Percentiles rank a stretch among this genome's conserved stretches.
phyloP scores from a whole-genome alignment of 495 filamentous ascomycete species.

The Annulohypoxylon maeteangense region DNA sequence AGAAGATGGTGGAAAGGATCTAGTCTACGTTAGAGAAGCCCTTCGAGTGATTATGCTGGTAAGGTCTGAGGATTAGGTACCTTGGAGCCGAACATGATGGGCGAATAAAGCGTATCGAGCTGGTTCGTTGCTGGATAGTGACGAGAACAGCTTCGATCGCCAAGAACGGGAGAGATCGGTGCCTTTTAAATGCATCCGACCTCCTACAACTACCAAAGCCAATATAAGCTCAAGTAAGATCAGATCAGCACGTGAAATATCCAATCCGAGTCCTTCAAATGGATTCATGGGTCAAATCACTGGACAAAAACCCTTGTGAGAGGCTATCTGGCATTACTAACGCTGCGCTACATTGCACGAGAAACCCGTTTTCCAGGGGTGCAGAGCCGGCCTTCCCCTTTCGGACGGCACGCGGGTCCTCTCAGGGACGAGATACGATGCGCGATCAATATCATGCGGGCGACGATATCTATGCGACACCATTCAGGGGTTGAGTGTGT shows the following conservation, averaged over 20 bases:
- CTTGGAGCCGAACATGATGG: conserved; percentile 46
- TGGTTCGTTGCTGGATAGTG: not conserved
- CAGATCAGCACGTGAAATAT: conserved; percentile 29
- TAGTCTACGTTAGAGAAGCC: conserved; percentile 10
- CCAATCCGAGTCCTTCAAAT: conserved; percentile 21
- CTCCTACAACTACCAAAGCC: conserved; percentile 15
- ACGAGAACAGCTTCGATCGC: conserved; percentile 1
- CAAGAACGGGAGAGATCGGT: not conserved
- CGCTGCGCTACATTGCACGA: conserved; percentile 18
- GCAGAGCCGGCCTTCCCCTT: conserved; percentile 32
- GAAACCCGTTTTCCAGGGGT: not conserved
- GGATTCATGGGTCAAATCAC: conserved; percentile 23
- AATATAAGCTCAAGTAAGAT: conserved; percentile 10
- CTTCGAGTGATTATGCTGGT: not conserved
- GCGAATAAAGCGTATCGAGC: not conserved
- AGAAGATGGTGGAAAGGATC: conserved; percentile 48
- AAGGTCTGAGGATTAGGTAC: conserved; percentile 17
- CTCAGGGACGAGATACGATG: not conserved
- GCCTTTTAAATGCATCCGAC: not conserved
- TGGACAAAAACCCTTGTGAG: conserved; percentile 27
- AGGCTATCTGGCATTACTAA: conserved; percentile 21
- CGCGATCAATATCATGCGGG: not conserved
- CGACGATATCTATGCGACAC: not conserved
- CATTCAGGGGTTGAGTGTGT: not conserved
- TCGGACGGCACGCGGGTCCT: conserved; percentile 9